Conservation (phyloP, 257 asterid species). For the Petunia secreta region DNA sequence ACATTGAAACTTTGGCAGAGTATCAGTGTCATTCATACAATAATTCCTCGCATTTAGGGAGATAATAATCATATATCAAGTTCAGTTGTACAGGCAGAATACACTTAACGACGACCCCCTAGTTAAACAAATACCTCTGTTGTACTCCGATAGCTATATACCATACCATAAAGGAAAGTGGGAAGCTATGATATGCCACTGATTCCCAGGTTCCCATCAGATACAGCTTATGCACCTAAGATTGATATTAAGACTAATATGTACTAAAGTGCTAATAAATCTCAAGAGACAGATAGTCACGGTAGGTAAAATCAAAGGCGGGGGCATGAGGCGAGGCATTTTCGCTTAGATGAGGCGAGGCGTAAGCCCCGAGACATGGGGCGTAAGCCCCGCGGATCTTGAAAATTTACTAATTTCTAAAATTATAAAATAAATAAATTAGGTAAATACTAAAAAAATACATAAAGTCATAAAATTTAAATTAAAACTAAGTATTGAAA, state of each 20-base stretch:
- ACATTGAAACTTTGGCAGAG: conserved; percentile 1
- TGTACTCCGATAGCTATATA: background rate
- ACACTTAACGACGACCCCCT: background rate
- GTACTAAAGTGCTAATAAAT: background rate
- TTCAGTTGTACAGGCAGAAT: background rate
- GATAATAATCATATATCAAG: background rate
- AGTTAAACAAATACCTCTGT: background rate
- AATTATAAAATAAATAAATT: no score
- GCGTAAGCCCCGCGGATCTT: no score
- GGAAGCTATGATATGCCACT: conserved; percentile 10
- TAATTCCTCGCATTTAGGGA: background rate
- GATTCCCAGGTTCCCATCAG: background rate
- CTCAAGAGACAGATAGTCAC: background rate
- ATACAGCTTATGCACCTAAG: conserved; percentile 2
- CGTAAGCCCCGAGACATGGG: no score
- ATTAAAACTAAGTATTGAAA: no score
- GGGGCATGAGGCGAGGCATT: no score
- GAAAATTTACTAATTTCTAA: no score
- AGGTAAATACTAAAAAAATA: no score
- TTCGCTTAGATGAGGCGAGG: no score
- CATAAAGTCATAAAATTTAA: no score
- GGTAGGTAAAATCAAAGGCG: no score
- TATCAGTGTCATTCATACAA: background rate
- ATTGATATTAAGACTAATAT: conserved; percentile 7
- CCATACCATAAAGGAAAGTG: conserved; percentile 13